Evolutionary conservation across 345 rosid genomes (phyloP).

Genomic region (Citrus hindsii): DNA sequence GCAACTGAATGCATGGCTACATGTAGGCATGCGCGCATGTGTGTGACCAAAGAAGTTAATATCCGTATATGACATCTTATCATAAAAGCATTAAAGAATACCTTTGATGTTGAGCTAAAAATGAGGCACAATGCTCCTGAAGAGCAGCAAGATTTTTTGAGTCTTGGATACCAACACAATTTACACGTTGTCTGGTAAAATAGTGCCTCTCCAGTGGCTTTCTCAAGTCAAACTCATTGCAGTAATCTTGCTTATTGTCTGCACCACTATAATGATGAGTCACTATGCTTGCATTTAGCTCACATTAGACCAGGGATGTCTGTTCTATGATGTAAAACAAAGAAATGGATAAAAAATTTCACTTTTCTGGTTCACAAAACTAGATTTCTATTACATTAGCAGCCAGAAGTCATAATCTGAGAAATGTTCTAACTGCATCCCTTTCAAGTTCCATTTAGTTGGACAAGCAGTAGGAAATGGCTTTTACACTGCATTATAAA

Average conservation of each 20-base stretch:
- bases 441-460: neutral
- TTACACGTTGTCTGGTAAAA: constrained; percentile 43
- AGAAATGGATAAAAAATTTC: neutral
- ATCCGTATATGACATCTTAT: neutral
- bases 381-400: neutral
- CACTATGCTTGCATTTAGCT: neutral
- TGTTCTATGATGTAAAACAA: neutral
- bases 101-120: constrained; percentile 68
- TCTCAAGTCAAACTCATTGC: constrained; percentile 88
- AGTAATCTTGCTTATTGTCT: constrained; percentile 64
- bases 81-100: constrained; percentile 19
- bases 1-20: neutral
- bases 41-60: neutral
- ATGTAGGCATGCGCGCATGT: neutral
- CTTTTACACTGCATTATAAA: neutral
- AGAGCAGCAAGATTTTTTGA: constrained; percentile 50
- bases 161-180: constrained; percentile 71
- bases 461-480: neutral
- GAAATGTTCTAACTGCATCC: neutral
- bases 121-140: constrained; percentile 51
- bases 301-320: neutral
- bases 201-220: constrained; percentile 90
- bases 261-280: constrained; percentile 25
- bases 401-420: neutral
- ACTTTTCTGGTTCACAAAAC: neutral